These are phyloP conservation scores for Phytophthora citrophthora DNA, from an alignment of 352 stramenopile species.

Conservation along the genomic window DNA sequence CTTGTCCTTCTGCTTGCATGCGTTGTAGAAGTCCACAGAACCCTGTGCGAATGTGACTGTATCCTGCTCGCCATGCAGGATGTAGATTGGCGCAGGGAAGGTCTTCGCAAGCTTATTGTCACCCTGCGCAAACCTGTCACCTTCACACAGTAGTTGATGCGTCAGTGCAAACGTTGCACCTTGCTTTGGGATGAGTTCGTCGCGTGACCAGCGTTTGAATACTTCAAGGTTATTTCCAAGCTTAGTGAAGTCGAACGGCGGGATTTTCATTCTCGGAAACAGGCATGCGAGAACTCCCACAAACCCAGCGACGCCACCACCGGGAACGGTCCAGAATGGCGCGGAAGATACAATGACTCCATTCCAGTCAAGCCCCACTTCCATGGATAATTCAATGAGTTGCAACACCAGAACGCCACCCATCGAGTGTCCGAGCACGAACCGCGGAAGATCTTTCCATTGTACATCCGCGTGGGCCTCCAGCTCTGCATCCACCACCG, in stretches of 20 bases:
- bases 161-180: slow-evolving; percentile 36
- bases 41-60: slow-evolving; percentile 41
- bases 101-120: slow-evolving; percentile 25
- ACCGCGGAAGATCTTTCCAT: slow-evolving; percentile 53
- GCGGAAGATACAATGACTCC: slow-evolving; percentile 52
- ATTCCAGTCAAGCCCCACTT: slow-evolving; percentile 35
- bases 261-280: slow-evolving; percentile 46
- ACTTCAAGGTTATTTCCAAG: slow-evolving; percentile 38
- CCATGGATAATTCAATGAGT: slow-evolving; percentile 27
- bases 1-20: slow-evolving; percentile 49
- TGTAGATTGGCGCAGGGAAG: slow-evolving; percentile 40
- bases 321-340: slow-evolving; percentile 39
- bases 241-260: slow-evolving; percentile 33
- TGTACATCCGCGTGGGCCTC: slow-evolving; percentile 38
- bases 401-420: slow-evolving; percentile 51
- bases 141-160: slow-evolving; percentile 32
- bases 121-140: slow-evolving; percentile 28
- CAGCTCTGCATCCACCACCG: slow-evolving; percentile 36
- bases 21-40: slow-evolving; percentile 40
- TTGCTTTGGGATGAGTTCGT: slow-evolving; percentile 40
- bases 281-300: slow-evolving; percentile 30
- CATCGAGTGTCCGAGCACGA: slow-evolving; percentile 68
- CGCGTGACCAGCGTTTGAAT: slow-evolving; percentile 37
- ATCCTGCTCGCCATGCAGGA: slow-evolving; percentile 51
- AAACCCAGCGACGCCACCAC: slow-evolving; percentile 21